Base-by-base conservation (phyloP, 2,329 filamentous ascomycete species). In the Ampelomyces quisqualis region DNA sequence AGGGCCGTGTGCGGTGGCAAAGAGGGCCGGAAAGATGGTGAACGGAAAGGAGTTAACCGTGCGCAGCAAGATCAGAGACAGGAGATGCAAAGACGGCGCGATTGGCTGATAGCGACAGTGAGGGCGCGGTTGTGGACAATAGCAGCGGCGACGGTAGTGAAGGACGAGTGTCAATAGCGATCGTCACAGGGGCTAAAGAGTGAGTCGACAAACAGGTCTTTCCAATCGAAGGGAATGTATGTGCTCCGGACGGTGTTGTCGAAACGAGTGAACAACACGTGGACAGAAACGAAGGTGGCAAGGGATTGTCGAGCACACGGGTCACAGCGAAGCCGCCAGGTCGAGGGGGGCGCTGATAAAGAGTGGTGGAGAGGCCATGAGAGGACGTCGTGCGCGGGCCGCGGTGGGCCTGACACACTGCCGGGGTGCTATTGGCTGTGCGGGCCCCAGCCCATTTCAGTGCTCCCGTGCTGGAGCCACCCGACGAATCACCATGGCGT, bases 231-330 rank as follows among this genome's bases (percentile, higher is more conserved):
- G 38, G 17, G 33, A 51, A 49, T 34, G 34, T 43, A 40, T 48
- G 55, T 47, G n/a, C n/a, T n/a, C n/a, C n/a, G n/a, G n/a, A 43
- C 40, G 39, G 45, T 47, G 60, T 50, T 62, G 59, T 53, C 52
- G 43, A 58, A 64, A 56, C 57, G 61, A 64, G 54, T 56, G 62
- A 63, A 58, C 58, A 62, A 54, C 58, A 61, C 47, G 45, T 53
- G 46, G 53, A 34, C 40, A 49, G 54, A 58, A 64, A 53, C 49
- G 56, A 61, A 58, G 42, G 49, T 42, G 35, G 50, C 48, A 49
- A 51, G 47, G 44, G 31, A 43, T 49, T 39, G 47, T 46, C 42
- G 38, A 41, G 30, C 31, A 47, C 40, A 43, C 41, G 46, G 39
- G 45, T 34, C 30, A 38, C 33, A 32, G 30, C 40, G 42, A 37